Evolutionary conservation across 257 asterid genomes (phyloP).

Genomic region (Apocynum venetum): DNA sequence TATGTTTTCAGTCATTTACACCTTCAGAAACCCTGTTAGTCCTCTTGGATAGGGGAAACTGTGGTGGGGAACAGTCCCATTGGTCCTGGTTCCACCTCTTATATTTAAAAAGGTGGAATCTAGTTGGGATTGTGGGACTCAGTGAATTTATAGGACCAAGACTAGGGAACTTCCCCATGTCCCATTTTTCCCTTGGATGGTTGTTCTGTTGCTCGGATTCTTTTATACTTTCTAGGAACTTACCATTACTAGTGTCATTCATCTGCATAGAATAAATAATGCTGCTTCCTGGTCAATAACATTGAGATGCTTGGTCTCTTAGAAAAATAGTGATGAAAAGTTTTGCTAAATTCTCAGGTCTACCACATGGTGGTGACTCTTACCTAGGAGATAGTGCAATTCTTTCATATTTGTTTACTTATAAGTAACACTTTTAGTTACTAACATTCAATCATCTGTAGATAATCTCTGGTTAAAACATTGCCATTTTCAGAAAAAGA

Average conservation of each 20-base stretch:
- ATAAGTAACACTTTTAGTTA: not conserved
- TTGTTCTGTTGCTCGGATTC: not conserved
- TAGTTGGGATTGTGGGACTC: too few relatives aligned
- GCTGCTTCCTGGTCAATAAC: not conserved
- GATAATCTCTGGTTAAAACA: not conserved
- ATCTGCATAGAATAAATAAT: not conserved
- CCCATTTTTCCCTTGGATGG: not conserved
- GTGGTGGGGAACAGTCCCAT: too few relatives aligned
- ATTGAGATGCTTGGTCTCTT: not conserved
- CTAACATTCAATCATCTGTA: not conserved
- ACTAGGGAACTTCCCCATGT: too few relatives aligned
- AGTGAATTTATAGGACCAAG: too few relatives aligned
- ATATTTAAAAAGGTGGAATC: too few relatives aligned
- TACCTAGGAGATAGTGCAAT: not conserved
- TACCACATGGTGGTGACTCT: not conserved
- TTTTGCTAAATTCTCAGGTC: not conserved
- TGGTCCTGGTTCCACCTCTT: too few relatives aligned
- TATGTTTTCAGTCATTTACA: not conserved
- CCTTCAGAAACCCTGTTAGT: not conserved
- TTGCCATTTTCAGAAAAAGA: not conserved
- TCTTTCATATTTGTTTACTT: not conserved
- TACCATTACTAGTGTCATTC: not conserved
- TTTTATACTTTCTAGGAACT: not conserved
- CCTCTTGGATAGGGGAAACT: not conserved
- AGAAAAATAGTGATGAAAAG: not conserved